Evolutionary conservation across 106 monocot species (phyloP).

Genomic region (Dioscorea dumetorum): DNA sequence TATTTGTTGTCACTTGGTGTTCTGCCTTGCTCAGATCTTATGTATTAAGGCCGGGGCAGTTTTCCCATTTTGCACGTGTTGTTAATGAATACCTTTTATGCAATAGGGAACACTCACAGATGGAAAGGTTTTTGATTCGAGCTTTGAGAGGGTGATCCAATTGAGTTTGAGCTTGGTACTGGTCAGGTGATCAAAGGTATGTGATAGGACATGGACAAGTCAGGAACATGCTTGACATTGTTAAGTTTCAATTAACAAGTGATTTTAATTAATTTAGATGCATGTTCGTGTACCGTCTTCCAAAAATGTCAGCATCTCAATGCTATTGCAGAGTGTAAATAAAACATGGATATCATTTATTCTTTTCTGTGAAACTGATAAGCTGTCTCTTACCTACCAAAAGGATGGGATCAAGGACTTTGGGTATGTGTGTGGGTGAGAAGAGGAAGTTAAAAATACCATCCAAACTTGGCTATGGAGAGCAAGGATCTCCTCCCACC

Average conservation of each 20-base stretch:
- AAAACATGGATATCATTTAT: too few relatives aligned
- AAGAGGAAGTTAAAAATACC: conserved; percentile 99
- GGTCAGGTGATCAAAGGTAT: conserved; percentile 99
- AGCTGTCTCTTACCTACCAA: not conserved
- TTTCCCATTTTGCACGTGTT: too few relatives aligned
- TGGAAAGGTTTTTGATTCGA: conserved; percentile 92
- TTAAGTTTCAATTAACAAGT: not conserved
- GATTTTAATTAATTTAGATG: not conserved
- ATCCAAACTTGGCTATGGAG: conserved; percentile 88
- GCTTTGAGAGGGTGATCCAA: conserved; percentile 96
- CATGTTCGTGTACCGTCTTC: too few relatives aligned
- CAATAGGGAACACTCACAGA: conserved; percentile 83
- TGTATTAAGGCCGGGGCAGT: too few relatives aligned
- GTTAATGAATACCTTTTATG: not conserved
- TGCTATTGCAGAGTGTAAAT: too few relatives aligned
- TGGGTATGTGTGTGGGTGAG: conserved; percentile 97
- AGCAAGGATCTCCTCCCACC: conserved; percentile 64
- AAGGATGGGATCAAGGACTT: conserved; percentile 95
- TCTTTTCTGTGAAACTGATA: too few relatives aligned
- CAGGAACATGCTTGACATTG: not conserved
- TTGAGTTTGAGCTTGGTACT: conserved; percentile 90
- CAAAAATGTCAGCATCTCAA: too few relatives aligned
- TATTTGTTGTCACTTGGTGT: too few relatives aligned
- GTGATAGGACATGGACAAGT: not conserved
- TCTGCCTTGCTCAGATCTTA: too few relatives aligned